Conservation (phyloP, 2,329 filamentous ascomycete species). For the Aspergillus fijiensis region DNA sequence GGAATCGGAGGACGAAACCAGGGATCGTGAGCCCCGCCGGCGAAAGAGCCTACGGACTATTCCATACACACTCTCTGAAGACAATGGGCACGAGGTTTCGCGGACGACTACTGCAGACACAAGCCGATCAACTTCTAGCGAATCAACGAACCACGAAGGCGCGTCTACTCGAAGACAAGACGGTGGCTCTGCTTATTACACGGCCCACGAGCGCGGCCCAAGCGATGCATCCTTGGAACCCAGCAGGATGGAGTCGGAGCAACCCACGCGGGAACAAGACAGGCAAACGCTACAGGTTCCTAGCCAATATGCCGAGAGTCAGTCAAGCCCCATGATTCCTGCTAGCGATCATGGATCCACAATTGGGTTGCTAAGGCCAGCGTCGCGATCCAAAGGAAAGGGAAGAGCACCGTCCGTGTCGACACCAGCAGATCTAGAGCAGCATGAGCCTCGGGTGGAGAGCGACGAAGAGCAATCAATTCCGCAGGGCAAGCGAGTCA, state of each 20-base stretch:
- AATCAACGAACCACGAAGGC: constrained; percentile 4
- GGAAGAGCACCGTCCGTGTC: constrained; percentile 16
- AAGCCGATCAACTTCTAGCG: constrained; percentile 12
- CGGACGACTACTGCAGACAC: not conserved
- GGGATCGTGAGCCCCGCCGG: constrained; percentile 6
- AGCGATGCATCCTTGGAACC: constrained; percentile 22
- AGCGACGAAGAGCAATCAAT: constrained; percentile 18
- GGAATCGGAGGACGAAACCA: constrained; percentile 15
- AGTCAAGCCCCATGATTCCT: constrained; percentile 23
- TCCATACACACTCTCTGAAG: constrained; percentile 23
- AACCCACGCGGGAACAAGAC: constrained; percentile 6
- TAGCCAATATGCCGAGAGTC: constrained; percentile 20
- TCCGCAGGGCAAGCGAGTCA: constrained; percentile 10
- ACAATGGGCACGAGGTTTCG: constrained; percentile 9
- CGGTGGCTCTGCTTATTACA: constrained; percentile 32
- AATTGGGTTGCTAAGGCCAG: constrained; percentile 32
- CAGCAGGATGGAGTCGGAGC: constrained; percentile 3
- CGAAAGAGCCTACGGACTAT: constrained; percentile 23
- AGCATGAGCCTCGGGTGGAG: constrained; percentile 35
- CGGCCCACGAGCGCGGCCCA: constrained; percentile 28
- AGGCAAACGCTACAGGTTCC: constrained; percentile 20
- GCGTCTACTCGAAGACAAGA: constrained; percentile 18
- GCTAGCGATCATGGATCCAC: constrained; percentile 36
- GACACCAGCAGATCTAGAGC: constrained; percentile 27
- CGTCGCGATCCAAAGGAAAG: constrained; percentile 22